Conservation (phyloP, 768 basidiomycete genomes). For the Naganishia vishniacii region DNA sequence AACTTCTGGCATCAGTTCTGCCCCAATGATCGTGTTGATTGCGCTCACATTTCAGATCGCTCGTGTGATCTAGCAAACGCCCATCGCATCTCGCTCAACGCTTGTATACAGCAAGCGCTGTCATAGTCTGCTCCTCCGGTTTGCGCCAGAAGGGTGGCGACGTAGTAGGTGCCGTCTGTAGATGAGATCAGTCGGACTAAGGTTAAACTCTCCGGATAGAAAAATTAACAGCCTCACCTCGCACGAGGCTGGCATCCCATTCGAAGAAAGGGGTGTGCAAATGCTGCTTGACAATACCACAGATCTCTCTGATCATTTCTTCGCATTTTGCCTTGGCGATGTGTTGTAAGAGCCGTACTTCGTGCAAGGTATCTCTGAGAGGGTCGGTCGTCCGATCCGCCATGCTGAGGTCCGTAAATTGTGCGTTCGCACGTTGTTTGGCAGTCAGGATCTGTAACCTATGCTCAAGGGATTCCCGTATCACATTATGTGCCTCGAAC, state of each 20-base stretch:
- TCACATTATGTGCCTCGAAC: constrained; percentile 81
- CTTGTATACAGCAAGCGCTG: constrained; percentile 60
- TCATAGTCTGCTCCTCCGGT: constrained; percentile 58
- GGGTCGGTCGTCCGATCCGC: constrained; percentile 31
- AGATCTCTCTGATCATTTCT: constrained; percentile 53
- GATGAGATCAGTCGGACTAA: background rate
- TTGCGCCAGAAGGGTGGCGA: constrained; percentile 65
- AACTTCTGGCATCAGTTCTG: background rate
- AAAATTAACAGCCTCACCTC: constrained; percentile 31
- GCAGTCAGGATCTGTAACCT: constrained; percentile 47
- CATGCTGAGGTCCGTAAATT: constrained; percentile 30
- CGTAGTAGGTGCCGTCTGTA: constrained; percentile 78
- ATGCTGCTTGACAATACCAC: constrained; percentile 54
- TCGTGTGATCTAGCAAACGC: constrained; percentile 64
- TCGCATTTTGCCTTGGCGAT: constrained; percentile 54
- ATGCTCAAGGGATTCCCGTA: constrained; percentile 74
- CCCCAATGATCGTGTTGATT: background rate
- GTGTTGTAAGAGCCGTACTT: constrained; percentile 50
- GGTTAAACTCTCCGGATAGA: background rate
- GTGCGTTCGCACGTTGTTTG: constrained; percentile 27
- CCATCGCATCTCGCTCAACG: constrained; percentile 79
- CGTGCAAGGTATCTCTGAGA: constrained; percentile 31
- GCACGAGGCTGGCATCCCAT: constrained; percentile 71
- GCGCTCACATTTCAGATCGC: constrained; percentile 40
- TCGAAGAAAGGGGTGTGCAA: constrained; percentile 57